Base-by-base conservation (phyloP, 805 yeast genomes). In the Candida nitratophila region DNA sequence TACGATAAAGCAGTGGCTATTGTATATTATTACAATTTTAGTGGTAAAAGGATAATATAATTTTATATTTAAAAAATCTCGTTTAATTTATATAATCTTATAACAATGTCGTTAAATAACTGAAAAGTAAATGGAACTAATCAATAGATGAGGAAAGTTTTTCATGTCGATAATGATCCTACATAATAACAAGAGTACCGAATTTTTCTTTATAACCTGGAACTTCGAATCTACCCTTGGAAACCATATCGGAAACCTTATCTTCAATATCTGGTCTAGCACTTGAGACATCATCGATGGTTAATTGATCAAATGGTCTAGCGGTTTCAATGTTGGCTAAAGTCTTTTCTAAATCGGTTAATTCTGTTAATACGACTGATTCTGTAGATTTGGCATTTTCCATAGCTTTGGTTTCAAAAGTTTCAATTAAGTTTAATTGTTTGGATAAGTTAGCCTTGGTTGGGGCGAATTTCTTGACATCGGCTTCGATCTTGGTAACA, bases 181-280 rank as follows among this genome's bases (percentile, higher is more conserved):
- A 77, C 97, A 91, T 93, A 68, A 89, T 88, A 61, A 91, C 88
- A 72, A 91, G 80, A 68, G 86, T 87, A 70, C 98, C 98, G 69
- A 93, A 93, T 82, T 90, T 93, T 73, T 93, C 98, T 73, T 86
- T 83, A 83, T 93, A 93, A 60, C 96, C 96, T 60, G 98, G 98
- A 57, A 90, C 95, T 64, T 86, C 87, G 95, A 96, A 90, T 76
- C 86, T 86, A 71, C 96, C 96, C 77, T 90, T 83, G 79, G 83
- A 80, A 60, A 93, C 89, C 93, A 91, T 83, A 73, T 88, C 88
- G 61, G 74, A 77, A 57, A 90, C 96, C 85, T 93, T 93, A 58
- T 86, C 90, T 65, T 91, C 96, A 66, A 93, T 83, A 69, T 93
- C 98, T 60, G 99, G 98, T 75, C 93, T 86, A 53, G 97, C 98